Conservation (phyloP, 1,139 yeast genomes). For the Diutina neorugosa region DNA sequence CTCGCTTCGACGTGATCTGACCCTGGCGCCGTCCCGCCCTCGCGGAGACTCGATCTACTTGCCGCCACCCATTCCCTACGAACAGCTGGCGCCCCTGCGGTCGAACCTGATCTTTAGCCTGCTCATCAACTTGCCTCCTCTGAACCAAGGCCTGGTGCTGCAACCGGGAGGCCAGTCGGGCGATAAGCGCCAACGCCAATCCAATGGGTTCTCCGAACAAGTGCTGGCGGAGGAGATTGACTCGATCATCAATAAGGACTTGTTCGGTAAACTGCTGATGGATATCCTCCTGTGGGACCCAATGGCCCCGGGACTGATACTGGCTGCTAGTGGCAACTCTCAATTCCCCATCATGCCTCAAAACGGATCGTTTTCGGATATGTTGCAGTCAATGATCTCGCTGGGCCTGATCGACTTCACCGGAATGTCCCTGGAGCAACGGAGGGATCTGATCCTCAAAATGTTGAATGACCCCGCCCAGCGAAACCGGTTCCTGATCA, state of each 20-base stretch:
- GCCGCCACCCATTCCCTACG: constrained; percentile 14
- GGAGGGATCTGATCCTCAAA: constrained; percentile 30
- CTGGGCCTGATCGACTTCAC: constrained; percentile 30
- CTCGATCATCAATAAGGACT: constrained; percentile 11
- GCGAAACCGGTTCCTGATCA: background rate
- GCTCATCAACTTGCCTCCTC: constrained; percentile 27
- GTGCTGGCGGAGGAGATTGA: constrained; percentile 5
- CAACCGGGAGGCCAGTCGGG: background rate
- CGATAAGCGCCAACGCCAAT: background rate
- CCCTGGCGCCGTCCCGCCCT: constrained; percentile 7
- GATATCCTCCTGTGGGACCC: background rate
- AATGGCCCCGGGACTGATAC: constrained; percentile 5
- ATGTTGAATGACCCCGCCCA: constrained; percentile 12
- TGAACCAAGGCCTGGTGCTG: constrained; percentile 17
- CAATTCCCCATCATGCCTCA: constrained; percentile 7
- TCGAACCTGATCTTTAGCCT: constrained; percentile 33
- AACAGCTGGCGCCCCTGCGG: constrained; percentile 12
- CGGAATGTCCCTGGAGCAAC: constrained; percentile 30
- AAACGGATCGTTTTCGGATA: constrained; percentile 18
- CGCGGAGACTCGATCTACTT: constrained; percentile 15
- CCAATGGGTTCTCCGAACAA: constrained; percentile 3
- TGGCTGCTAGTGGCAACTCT: constrained; percentile 3
- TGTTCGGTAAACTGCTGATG: background rate
- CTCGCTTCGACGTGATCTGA: background rate
- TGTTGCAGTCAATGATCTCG: constrained; percentile 21